A percentile compares a stretch with the other conserved stretches of the same genome.
Conservation (phyloP, 75 land plant genomes). For the Selaginella tamariscina region DNA sequence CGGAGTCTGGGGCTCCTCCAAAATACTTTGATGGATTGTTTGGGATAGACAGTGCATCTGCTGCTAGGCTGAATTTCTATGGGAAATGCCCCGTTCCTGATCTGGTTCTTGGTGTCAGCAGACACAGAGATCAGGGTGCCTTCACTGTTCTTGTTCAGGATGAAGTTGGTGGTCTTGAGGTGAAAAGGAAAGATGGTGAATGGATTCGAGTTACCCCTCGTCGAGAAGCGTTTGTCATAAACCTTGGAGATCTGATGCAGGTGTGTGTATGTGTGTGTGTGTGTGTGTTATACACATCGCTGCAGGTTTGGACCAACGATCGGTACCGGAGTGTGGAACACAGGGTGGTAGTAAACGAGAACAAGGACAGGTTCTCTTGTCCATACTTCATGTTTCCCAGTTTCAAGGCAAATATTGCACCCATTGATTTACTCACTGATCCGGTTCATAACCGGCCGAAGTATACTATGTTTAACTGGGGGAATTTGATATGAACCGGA, state of each 20-base stretch:
- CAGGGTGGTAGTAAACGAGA: constrained; percentile 13
- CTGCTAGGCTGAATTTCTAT: constrained; percentile 13
- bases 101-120: constrained; percentile 11
- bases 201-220: constrained; percentile 18
- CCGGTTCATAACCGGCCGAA: constrained; percentile 32
- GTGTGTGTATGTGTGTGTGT: background rate
- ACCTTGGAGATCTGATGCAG: constrained; percentile 20
- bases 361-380: constrained; percentile 23
- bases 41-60: constrained; percentile 30
- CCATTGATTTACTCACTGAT: constrained; percentile 37
- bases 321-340: constrained; percentile 16
- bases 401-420: constrained; percentile 31
- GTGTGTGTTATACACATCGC: background rate
- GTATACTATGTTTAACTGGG: constrained; percentile 58
- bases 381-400: constrained; percentile 58
- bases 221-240: constrained; percentile 17
- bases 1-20: constrained; percentile 42
- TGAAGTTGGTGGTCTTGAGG: constrained; percentile 21
- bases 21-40: constrained; percentile 34
- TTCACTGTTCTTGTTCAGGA: constrained; percentile 20
- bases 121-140: constrained; percentile 12
- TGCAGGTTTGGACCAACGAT: constrained; percentile 25
- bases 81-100: constrained; percentile 13
- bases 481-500: constrained; percentile 37
- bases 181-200: constrained; percentile 4